phyloP scores from a whole-genome alignment of 805 yeast species.

The Lachancea meyersii region DNA sequence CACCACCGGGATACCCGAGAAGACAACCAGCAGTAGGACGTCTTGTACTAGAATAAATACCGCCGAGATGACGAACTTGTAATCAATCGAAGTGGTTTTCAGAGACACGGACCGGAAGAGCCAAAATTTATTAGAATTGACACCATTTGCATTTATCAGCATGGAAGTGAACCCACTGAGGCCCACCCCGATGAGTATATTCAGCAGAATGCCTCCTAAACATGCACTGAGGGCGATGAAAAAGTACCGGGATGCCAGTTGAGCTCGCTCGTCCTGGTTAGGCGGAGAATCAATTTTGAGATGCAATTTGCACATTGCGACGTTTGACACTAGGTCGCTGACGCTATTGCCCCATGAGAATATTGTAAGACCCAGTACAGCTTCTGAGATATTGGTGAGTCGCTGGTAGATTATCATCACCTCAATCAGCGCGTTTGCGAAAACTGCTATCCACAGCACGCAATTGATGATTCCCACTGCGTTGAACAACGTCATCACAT shows the following conservation, averaged over 20 bases:
- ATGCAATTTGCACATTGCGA: slow-evolving; percentile 65
- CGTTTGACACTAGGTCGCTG: slow-evolving; percentile 83
- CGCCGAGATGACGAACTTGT: slow-evolving; percentile 27
- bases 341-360: slow-evolving; percentile 92
- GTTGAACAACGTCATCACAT: slow-evolving; percentile 11
- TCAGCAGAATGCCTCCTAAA: slow-evolving; percentile 84
- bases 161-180: slow-evolving; percentile 54
- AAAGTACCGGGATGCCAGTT: slow-evolving; percentile 56
- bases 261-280: slow-evolving; percentile 15
- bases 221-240: slow-evolving; percentile 91
- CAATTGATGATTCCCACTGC: slow-evolving; percentile 28
- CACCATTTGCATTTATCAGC: slow-evolving; percentile 14
- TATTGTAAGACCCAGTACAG: slow-evolving; percentile 82
- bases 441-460: slow-evolving; percentile 30
- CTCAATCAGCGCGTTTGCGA: slow-evolving; percentile 33
- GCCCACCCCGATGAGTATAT: slow-evolving; percentile 77
- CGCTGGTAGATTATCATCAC: slow-evolving; percentile 31
- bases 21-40: slow-evolving; percentile 14
- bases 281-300: slow-evolving; percentile 21
- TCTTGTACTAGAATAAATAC: slow-evolving; percentile 21
- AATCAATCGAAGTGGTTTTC: slow-evolving; percentile 10
- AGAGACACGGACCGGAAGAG: slow-evolving; percentile 20
- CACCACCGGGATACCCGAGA: slow-evolving; percentile 12
- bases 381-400: slow-evolving; percentile 53
- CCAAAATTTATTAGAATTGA: slow-evolving; percentile 19